These are phyloP conservation scores for Aegilops umbellulata DNA, from an alignment of 176 grass and related monocot species.

Conservation along the genomic window DNA sequence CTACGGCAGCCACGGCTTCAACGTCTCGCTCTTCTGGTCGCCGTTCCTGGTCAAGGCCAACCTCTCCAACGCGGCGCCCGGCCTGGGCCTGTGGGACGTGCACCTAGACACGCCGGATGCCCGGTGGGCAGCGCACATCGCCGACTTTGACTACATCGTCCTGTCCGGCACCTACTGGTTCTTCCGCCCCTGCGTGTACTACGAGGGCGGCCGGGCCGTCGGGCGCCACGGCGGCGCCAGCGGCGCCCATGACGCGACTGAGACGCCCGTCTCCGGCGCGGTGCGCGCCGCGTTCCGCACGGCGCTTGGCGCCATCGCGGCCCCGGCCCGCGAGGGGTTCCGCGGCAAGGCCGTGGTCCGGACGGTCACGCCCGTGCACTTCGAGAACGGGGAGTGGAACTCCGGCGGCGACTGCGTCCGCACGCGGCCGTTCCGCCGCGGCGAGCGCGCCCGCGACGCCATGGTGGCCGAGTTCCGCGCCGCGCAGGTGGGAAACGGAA, in stretches of 20 bases:
- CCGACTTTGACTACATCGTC: slow-evolving; percentile 39
- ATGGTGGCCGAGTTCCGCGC: slow-evolving; percentile 40
- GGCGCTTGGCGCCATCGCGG: slow-evolving; percentile 12
- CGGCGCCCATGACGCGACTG: slow-evolving; percentile 26
- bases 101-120: slow-evolving; percentile 48
- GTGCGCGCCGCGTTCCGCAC: slow-evolving; percentile 37
- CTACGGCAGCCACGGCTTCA: slow-evolving; percentile 40
- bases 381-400: slow-evolving; percentile 65
- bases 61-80: slow-evolving; percentile 29
- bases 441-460: slow-evolving; percentile 24
- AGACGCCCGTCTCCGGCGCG: slow-evolving; percentile 27
- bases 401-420: slow-evolving; percentile 56
- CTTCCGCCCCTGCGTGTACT: slow-evolving; percentile 42
- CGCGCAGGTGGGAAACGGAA: neutral
- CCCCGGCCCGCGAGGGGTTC: neutral
- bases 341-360: slow-evolving; percentile 38
- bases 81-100: slow-evolving; percentile 36
- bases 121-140: slow-evolving; percentile 41
- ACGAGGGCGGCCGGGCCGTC: slow-evolving; percentile 7
- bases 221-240: slow-evolving; percentile 28
- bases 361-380: slow-evolving; percentile 53
- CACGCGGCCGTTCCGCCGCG: slow-evolving; percentile 26
- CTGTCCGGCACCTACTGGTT: slow-evolving; percentile 58
- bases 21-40: slow-evolving; percentile 48
- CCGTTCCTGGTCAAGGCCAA: slow-evolving; percentile 51